Base-by-base conservation (phyloP, 148 eudicot genomes). In the Salicornia ramosissima region DNA sequence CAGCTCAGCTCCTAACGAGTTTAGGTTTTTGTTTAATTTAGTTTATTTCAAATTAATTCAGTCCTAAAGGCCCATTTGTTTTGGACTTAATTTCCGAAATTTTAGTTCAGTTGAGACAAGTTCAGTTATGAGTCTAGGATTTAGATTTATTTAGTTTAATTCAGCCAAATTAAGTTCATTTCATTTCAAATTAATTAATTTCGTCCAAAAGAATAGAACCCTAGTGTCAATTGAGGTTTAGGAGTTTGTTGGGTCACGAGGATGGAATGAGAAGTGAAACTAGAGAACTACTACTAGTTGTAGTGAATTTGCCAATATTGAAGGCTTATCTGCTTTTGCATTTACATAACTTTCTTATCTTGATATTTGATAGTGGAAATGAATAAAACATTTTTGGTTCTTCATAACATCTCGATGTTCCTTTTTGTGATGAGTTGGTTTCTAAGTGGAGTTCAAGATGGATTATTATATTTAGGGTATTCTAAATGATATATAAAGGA, bases 221-320 rank as follows among this genome's bases (percentile, higher is more conserved):
- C n/a, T n/a, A n/a, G n/a, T 59, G 60, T 65, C 42, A 25, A 47
- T 58, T 58, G 34, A 64, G 70, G 47, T 45, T 57, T 55, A 21
- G 49, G 73, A 43, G 51, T 66, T 59, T 39, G 26, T 34, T 57
- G 8, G 29, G 50, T 71, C 68, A 77, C 21, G 26, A 59, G 33
- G 21, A 67, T 53, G 18, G 11, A 47, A 53, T 72, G 73, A 64
- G 6, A 51, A 65, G 7, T 7, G 54, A 7, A 2, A n/a, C n/a
- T n/a, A n/a, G n/a, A n/a, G n/a, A n/a, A n/a, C n/a, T 36, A 36
- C 40, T 36, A 36, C 64, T 5, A 29, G n/a, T 39, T 8, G 13
- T 59, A 45, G 9, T 59, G 40, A 9, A 58, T 49, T 18, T 49
- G 53, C 53, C 0, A 2, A 13, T 10, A 46, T 46, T 5, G 3